Evolutionary conservation across 2,329 filamentous ascomycete species (phyloP).

Genomic region (Sporothrix brunneoviolacea): DNA sequence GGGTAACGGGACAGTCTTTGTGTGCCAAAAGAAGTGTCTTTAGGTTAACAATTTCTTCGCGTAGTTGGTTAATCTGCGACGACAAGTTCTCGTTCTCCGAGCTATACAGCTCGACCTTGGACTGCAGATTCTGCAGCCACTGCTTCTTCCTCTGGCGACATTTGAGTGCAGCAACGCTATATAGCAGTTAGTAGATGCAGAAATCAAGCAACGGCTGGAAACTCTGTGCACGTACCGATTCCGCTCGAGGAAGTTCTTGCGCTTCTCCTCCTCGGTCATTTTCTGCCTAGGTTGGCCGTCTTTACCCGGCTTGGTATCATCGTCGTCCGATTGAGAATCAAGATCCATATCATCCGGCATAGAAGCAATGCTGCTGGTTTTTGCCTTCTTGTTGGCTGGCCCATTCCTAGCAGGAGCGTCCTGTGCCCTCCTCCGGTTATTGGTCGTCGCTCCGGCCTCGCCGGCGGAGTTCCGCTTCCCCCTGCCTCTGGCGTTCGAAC

Average conservation of each 20-base stretch:
- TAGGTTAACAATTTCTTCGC: conserved; percentile 90
- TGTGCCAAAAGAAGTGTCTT: conserved; percentile 90
- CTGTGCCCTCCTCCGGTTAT: conserved; percentile 67
- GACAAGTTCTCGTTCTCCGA: conserved; percentile 85
- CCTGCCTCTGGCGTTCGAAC: conserved; percentile 58
- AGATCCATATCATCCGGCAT: conserved; percentile 13
- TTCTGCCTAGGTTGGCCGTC: conserved; percentile 61
- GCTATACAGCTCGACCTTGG: conserved; percentile 88
- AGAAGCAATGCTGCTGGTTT: conserved; percentile 35
- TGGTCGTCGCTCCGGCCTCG: conserved; percentile 35
- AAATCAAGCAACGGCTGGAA: not conserved
- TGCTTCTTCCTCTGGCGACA: conserved; percentile 98
- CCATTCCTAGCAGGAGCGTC: conserved; percentile 59
- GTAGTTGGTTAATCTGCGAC: conserved; percentile 72
- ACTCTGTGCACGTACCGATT: conserved; percentile 59
- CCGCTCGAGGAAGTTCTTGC: conserved; percentile 93
- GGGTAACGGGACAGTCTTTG: conserved; percentile 91
- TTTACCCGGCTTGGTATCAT: conserved; percentile 47
- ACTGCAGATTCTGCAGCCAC: conserved; percentile 91
- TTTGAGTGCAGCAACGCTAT: conserved; percentile 88
- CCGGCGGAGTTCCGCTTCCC: conserved; percentile 57
- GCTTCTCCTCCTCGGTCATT: conserved; percentile 98
- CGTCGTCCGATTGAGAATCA: conserved; percentile 32
- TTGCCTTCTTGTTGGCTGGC: conserved; percentile 63
- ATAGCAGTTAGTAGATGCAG: conserved; percentile 19